These are phyloP conservation scores for Fraxinus latifolia DNA, from an alignment of 305 asterid genomes.

Conservation along the genomic window DNA sequence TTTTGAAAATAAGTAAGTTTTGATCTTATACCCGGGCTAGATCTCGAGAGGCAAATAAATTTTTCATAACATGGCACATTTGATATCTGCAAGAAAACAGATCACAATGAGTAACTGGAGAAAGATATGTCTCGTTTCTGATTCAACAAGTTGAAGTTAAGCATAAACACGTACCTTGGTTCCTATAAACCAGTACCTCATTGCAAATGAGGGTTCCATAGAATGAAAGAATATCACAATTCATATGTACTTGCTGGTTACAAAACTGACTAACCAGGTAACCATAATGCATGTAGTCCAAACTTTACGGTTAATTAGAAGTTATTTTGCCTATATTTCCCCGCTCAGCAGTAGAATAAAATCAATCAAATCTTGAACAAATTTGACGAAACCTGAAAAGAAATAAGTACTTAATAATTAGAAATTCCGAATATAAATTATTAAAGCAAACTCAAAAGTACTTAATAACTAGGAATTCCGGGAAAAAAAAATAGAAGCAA, in stretches of 20 bases:
- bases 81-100: background rate
- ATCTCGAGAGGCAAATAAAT: background rate
- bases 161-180: background rate
- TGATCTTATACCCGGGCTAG: background rate
- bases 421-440: background rate
- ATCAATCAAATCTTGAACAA: constrained; percentile 55
- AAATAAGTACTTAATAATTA: background rate
- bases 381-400: constrained; percentile 68
- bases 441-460: background rate
- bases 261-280: background rate
- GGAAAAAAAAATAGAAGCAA: background rate
- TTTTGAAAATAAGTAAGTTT: background rate
- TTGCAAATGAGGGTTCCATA: background rate
- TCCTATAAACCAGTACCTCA: background rate
- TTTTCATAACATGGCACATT: background rate
- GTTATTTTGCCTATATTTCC: background rate
- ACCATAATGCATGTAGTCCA: constrained; percentile 7
- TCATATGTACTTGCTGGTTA: background rate
- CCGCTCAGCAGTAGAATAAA: constrained; percentile 4
- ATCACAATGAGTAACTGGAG: background rate
- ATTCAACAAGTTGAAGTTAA: background rate
- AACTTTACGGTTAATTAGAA: background rate
- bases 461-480: background rate
- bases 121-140: background rate
- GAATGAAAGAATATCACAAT: background rate